Conservation (phyloP, 2,329 filamentous ascomycete species). For the Cytospora piceae region DNA sequence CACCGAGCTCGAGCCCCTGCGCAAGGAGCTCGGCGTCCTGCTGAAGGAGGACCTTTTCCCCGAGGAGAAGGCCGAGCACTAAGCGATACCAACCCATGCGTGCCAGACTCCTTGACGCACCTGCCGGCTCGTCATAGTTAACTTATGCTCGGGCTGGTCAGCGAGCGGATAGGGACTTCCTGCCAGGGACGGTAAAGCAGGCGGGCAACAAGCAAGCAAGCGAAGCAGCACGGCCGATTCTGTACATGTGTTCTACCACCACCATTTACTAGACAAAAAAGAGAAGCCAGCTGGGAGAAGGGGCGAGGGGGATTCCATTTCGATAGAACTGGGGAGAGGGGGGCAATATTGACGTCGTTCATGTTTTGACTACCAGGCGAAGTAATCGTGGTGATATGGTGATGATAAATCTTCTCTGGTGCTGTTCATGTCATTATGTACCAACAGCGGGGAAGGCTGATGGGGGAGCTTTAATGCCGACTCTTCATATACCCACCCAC, state of each 20-base stretch:
- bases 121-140: not conserved
- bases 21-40: constrained; percentile 89
- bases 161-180: not conserved
- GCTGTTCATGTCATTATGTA: not conserved
- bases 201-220: constrained; percentile 5
- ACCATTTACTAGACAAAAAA: constrained; percentile 2
- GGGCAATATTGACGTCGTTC: constrained; percentile 17
- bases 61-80: constrained; percentile 52
- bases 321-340: constrained; percentile 21
- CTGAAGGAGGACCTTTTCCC: constrained; percentile 95
- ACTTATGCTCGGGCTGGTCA: not conserved
- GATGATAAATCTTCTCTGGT: not conserved
- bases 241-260: constrained; percentile 30
- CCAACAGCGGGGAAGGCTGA: constrained; percentile 2
- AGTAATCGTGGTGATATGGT: constrained; percentile 5
- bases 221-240: constrained; percentile 17
- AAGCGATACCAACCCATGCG: constrained; percentile 13
- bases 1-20: constrained; percentile 85
- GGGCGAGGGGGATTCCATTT: constrained; percentile 22
- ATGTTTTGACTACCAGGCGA: constrained; percentile 15
- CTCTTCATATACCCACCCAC: constrained; percentile 1
- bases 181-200: not conserved
- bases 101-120: not conserved
- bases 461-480: constrained; percentile 2
- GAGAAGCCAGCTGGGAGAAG: constrained; percentile 23